phyloP scores from a whole-genome alignment of 768 basidiomycete species.

The Russula brevipes region DNA sequence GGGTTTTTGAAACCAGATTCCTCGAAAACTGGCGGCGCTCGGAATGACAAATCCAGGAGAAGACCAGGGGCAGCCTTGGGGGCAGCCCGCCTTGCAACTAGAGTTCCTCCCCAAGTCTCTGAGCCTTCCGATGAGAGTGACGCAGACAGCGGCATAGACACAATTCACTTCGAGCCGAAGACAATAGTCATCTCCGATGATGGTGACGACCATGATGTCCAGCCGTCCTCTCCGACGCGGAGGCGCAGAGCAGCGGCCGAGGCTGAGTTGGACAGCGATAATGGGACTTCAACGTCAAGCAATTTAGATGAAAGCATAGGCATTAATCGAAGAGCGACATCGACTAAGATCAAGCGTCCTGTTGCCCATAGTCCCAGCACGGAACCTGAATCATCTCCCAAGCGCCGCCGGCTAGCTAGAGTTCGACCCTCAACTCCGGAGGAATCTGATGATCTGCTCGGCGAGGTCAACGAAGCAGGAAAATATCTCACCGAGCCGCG shows the following conservation, averaged over 20 bases:
- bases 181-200: conserved; percentile 24
- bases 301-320: conserved; percentile 11
- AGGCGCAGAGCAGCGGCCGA: conserved; percentile 22
- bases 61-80: neutral
- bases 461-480: conserved; percentile 57
- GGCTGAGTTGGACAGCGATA: conserved; percentile 3
- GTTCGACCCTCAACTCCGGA: conserved; percentile 38
- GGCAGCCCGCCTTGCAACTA: neutral
- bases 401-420: conserved; percentile 41
- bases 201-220: conserved; percentile 28
- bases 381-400: conserved; percentile 33
- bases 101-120: neutral
- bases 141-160: conserved; percentile 40
- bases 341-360: neutral
- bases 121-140: conserved; percentile 1
- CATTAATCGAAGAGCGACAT: neutral
- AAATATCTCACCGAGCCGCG: conserved; percentile 27
- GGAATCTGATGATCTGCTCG: conserved; percentile 42
- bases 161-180: conserved; percentile 46
- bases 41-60: neutral
- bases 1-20: conserved; percentile 7
- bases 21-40: neutral
- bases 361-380: conserved; percentile 32
- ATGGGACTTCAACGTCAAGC: neutral
- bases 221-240: conserved; percentile 27